Evolutionary conservation across 352 stramenopile genomes (phyloP), one percentile per base, ranked within the genome.

Genomic region (Paralagenidium karlingii): DNA sequence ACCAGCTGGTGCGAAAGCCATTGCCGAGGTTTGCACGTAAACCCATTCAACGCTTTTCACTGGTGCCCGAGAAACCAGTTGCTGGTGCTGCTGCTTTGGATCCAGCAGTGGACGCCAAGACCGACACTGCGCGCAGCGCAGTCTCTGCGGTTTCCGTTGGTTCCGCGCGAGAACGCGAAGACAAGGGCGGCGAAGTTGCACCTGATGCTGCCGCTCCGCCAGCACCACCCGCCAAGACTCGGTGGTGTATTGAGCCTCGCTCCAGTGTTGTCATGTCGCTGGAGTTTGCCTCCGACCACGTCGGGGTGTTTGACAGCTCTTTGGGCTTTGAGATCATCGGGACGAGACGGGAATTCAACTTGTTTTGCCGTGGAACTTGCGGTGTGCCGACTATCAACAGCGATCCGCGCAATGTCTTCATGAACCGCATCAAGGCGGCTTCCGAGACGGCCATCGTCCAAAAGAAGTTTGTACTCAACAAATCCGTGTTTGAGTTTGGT

Each of bases 381-480:
- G 59, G 63, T 5, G 84, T 96, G 11, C 90, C 90, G n/a, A 77
- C 68, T 12, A 95, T 97, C 46, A 96, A 96, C 54, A 71, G 49
- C 20, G 88, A 97, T 40, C 88, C 88, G 8, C 62, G 84, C 26
- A 96, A 96, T 45, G 79, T 97, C 2, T 97, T 97, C 45, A 97
- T 97, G 89, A 78, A 69, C 31, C 76, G 90, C 11, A 55, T 95
- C 12, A 97, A 96, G 53, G 76, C 63, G 24, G 56, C 62, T 8
- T 56, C 68, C 2, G 78, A 89, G 16, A 44, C 57, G 6, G 45
- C 53, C 8, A 71, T 87, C 52, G 67, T 94, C 12, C 58, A 78
- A 6, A 96, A 97, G 43, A 88, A 93, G n/a, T 97, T 88, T 38
- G 79, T 97, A 2, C 43, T 92, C 3, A 82, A 80, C 0, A 80